A percentile compares a stretch with the other conserved stretches of the same genome.
Evolutionary conservation across 2,329 filamentous ascomycete genomes (phyloP).

Genomic region (Colletotrichum tamarilloi): DNA sequence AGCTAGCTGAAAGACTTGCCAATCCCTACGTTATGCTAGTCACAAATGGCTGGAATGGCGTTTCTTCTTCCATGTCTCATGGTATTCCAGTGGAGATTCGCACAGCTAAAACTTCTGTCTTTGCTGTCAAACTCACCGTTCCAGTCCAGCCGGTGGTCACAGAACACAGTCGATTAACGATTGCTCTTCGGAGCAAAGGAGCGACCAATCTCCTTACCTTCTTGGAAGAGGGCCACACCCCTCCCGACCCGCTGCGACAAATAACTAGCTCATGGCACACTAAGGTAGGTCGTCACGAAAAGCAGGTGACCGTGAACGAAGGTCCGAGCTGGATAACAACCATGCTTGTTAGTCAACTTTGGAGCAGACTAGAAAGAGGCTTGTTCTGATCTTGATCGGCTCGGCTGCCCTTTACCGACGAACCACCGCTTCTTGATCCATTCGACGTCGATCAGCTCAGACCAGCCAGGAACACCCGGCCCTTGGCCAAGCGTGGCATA

Average conservation of each 20-base stretch:
- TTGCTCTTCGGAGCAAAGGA: constrained; percentile 16
- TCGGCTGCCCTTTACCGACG: constrained; percentile 5
- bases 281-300: background rate
- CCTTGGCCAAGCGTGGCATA: constrained; percentile 13
- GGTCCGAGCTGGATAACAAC: constrained; percentile 8
- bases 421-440: background rate
- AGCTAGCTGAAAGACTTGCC: constrained; percentile 8
- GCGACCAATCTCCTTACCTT: background rate
- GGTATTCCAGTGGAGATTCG: background rate
- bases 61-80: constrained; percentile 28
- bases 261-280: background rate
- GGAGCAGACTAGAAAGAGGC: constrained; percentile 11
- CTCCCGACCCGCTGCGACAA: constrained; percentile 1
- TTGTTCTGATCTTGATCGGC: constrained; percentile 33
- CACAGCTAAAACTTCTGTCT: background rate
- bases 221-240: background rate
- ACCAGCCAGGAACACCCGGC: constrained; percentile 17
- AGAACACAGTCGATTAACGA: background rate
- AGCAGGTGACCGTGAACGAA: constrained; percentile 1
- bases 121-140: constrained; percentile 6
- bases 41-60: constrained; percentile 5
- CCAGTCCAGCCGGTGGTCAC: background rate
- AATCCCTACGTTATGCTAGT: constrained; percentile 15
- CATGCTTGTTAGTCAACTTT: background rate
- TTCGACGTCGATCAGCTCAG: constrained; percentile 12